Percentiles rank a stretch among this genome's conserved stretches.
Evolutionary conservation across 768 basidiomycete genomes (phyloP).

Genomic region (Lactarius sp.): DNA sequence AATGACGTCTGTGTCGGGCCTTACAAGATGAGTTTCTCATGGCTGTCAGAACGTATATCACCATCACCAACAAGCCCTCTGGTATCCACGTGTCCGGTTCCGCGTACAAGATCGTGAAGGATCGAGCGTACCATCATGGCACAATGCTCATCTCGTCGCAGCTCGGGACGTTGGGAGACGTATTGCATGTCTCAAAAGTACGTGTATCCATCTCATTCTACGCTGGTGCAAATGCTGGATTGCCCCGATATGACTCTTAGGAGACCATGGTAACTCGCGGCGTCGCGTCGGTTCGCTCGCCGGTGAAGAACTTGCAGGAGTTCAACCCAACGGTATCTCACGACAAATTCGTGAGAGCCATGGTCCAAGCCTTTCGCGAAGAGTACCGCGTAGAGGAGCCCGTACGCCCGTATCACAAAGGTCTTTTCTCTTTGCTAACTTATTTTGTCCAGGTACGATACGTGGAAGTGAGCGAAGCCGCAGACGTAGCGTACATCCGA

Average conservation of each 20-base stretch:
- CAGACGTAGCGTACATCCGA: conserved; percentile 53
- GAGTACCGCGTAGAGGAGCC: conserved; percentile 45
- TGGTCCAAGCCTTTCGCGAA: conserved; percentile 60
- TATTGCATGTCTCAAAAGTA: conserved; percentile 66
- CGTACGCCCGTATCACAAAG: conserved; percentile 25
- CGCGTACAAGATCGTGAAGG: conserved; percentile 91
- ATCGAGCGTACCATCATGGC: conserved; percentile 93
- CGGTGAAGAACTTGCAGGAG: conserved; percentile 77
- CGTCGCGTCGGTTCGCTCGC: conserved; percentile 87
- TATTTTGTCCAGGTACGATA: conserved; percentile 14
- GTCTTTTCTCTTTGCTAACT: not conserved
- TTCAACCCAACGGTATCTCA: conserved; percentile 53
- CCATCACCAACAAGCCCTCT: conserved; percentile 16
- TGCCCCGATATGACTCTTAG: conserved; percentile 36
- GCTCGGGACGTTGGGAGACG: conserved; percentile 64
- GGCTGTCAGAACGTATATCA: conserved; percentile 20
- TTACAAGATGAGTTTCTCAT: conserved; percentile 73
- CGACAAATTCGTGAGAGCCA: conserved; percentile 61
- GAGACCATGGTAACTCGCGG: conserved; percentile 78
- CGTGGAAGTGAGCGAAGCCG: conserved; percentile 40
- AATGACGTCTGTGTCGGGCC: conserved; percentile 85
- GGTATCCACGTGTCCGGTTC: conserved; percentile 83
- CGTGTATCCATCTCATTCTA: conserved; percentile 17
- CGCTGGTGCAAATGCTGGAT: not conserved
- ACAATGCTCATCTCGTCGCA: conserved; percentile 93